Conservation (phyloP, 1,284 basidiomycete species). For the Puccinia coronata region DNA sequence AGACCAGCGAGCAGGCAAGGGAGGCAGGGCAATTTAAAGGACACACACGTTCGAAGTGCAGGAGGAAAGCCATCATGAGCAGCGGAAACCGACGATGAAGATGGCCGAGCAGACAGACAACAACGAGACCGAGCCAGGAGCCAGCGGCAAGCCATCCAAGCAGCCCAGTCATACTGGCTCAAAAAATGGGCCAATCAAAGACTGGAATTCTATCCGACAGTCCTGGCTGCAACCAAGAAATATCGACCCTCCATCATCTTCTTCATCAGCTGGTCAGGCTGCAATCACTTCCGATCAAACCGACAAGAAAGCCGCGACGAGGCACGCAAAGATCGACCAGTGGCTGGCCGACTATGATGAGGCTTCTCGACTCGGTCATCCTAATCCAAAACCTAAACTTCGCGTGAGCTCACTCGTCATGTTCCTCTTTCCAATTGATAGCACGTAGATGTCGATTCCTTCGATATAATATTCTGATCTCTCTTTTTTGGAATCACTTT, state of each 20-base stretch:
- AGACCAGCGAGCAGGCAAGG: not conserved
- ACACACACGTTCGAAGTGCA: not conserved
- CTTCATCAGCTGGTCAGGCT: not conserved
- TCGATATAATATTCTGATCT: not conserved
- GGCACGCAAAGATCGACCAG: conserved; percentile 1
- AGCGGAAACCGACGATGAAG: not conserved
- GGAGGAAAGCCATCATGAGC: not conserved
- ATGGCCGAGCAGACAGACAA: not conserved
- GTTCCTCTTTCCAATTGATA: not conserved
- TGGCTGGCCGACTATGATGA: conserved; percentile 21
- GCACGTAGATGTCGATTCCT: no score
- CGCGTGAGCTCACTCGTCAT: not conserved
- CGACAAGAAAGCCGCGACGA: not conserved
- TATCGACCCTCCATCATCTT: not conserved
- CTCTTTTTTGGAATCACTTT: not conserved
- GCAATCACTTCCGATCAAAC: not conserved
- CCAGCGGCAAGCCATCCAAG: not conserved
- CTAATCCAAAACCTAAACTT: conserved; percentile 20
- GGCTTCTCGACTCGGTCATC: conserved; percentile 15
- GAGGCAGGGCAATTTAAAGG: not conserved
- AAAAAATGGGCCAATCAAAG: not conserved
- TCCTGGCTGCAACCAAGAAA: conserved; percentile 20
- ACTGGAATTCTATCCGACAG: conserved; percentile 19
- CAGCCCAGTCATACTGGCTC: not conserved
- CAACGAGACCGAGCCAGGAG: not conserved